A percentile compares a stretch with the other conserved stretches of the same genome.
These are phyloP conservation scores for Aspergillus baeticus DNA, from an alignment of 495 filamentous ascomycete species.

Conservation along the genomic window DNA sequence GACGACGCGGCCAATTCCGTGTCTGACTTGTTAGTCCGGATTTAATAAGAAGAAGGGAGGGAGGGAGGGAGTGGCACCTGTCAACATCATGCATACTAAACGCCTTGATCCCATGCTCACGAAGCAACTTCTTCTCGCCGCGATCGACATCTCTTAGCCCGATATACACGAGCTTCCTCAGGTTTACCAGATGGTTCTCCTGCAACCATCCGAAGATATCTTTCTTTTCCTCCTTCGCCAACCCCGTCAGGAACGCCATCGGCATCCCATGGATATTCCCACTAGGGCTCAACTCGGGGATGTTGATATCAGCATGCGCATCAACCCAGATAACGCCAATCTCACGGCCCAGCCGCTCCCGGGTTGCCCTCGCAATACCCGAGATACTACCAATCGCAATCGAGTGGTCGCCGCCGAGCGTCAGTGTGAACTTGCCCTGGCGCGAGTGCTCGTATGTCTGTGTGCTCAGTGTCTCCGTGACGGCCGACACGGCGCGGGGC, in stretches of 20 bases:
- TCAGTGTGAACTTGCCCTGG: constrained; percentile 84
- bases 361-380: constrained; percentile 79
- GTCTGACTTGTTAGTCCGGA: constrained; percentile 37
- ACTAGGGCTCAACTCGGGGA: constrained; percentile 81
- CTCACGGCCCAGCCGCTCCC: constrained; percentile 76
- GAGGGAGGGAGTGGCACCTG: constrained; percentile 44
- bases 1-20: constrained; percentile 94
- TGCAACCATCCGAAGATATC: constrained; percentile 88
- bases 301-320: constrained; percentile 97
- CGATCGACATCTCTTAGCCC: constrained; percentile 89
- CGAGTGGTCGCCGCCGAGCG: constrained; percentile 92
- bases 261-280: constrained; percentile 99
- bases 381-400: constrained; percentile 93
- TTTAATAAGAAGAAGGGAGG: background rate
- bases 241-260: constrained; percentile 83
- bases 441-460: constrained; percentile 88
- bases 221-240: constrained; percentile 67
- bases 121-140: constrained; percentile 86
- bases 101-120: constrained; percentile 86
- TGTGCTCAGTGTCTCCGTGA: constrained; percentile 73
- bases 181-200: constrained; percentile 60
- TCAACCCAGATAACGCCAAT: constrained; percentile 98
- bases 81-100: constrained; percentile 99
- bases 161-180: constrained; percentile 95
- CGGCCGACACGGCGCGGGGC: constrained; percentile 81